Conservation (phyloP, 2,329 filamentous ascomycete genomes). For the Ilyonectria sp. region DNA sequence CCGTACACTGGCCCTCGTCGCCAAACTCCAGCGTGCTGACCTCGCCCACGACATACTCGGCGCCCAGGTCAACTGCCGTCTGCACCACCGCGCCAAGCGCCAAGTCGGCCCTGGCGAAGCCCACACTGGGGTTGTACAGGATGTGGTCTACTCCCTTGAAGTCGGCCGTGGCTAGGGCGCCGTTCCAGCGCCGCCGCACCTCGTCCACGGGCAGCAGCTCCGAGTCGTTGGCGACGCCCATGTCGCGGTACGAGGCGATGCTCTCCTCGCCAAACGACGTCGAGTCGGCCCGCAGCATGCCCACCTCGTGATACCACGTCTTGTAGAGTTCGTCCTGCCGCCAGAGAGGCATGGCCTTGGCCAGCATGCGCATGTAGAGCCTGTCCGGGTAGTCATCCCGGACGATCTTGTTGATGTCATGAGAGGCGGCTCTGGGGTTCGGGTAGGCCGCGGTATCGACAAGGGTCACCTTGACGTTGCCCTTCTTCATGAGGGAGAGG, state of each 20-base stretch:
- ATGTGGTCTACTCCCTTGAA: constrained; percentile 70
- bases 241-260: constrained; percentile 54
- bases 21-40: constrained; percentile 64
- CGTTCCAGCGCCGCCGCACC: constrained; percentile 68
- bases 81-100: constrained; percentile 69
- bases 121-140: constrained; percentile 71
- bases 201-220: constrained; percentile 63
- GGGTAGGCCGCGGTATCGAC: constrained; percentile 55
- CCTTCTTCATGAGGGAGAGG: constrained; percentile 52
- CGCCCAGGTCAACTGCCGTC: constrained; percentile 66
- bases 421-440: constrained; percentile 60
- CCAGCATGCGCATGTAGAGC: constrained; percentile 58
- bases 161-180: constrained; percentile 70
- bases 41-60: constrained; percentile 67
- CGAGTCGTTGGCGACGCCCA: constrained; percentile 58
- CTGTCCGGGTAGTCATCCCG: constrained; percentile 59
- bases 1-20: constrained; percentile 60
- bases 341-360: constrained; percentile 59
- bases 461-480: constrained; percentile 52
- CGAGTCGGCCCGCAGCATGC: constrained; percentile 63
- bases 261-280: constrained; percentile 62
- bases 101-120: constrained; percentile 73
- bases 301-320: constrained; percentile 69
- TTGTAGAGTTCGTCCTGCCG: constrained; percentile 65
- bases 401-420: constrained; percentile 63